These are phyloP conservation scores for Neurospora sp. DNA, from an alignment of 2,329 filamentous ascomycete species.

Conservation along the genomic window DNA sequence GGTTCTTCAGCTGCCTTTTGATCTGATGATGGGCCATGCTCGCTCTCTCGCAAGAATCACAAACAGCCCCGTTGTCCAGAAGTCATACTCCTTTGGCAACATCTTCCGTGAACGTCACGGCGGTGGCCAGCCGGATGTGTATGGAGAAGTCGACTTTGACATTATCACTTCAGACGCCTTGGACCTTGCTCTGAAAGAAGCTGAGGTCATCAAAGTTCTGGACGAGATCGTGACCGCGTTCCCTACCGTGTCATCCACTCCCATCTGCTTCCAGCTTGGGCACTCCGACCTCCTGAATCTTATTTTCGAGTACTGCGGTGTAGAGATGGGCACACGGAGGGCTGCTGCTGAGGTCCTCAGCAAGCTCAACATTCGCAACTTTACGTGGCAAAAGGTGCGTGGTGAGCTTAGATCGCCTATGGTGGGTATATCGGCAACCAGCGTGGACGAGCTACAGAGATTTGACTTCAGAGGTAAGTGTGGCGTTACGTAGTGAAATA, in stretches of 20 bases:
- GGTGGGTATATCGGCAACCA: constrained; percentile 77
- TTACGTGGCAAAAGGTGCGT: constrained; percentile 74
- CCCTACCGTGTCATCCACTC: constrained; percentile 57
- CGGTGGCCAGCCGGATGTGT: constrained; percentile 71
- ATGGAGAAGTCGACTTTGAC: constrained; percentile 91
- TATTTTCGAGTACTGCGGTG: constrained; percentile 83
- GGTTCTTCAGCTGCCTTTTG: constrained; percentile 88
- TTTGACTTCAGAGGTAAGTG: constrained; percentile 77
- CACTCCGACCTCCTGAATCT: constrained; percentile 78
- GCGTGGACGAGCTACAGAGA: constrained; percentile 75
- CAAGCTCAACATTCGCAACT: constrained; percentile 72
- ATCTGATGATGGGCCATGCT: constrained; percentile 82
- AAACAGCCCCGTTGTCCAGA: constrained; percentile 52
- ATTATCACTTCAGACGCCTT: constrained; percentile 76
- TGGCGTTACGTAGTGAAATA: background rate
- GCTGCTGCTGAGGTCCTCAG: constrained; percentile 75
- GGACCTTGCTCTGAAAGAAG: constrained; percentile 82
- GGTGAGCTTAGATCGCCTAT: constrained; percentile 71
- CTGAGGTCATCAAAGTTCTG: constrained; percentile 85
- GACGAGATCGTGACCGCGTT: constrained; percentile 82
- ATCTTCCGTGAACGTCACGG: constrained; percentile 74
- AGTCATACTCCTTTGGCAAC: constrained; percentile 77
- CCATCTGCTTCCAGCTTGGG: constrained; percentile 84
- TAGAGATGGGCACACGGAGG: constrained; percentile 57
- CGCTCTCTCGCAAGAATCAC: constrained; percentile 66